Base-by-base conservation (phyloP, 768 basidiomycete species). In the Lactarius psammicola region DNA sequence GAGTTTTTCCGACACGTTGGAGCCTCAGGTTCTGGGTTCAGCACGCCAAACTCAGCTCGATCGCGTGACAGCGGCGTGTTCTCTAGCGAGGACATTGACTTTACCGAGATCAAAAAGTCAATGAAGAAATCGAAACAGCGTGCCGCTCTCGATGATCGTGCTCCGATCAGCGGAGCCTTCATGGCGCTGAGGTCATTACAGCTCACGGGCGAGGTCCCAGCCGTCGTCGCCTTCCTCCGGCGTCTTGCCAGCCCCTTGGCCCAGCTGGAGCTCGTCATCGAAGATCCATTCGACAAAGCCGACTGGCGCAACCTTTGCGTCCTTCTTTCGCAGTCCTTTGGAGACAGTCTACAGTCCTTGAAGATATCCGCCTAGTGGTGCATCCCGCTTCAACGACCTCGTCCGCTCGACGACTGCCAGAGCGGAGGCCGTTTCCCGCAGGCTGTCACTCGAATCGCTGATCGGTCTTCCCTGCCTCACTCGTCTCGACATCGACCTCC, bases 361-460 rank as follows among this genome's bases (percentile, higher is more conserved):
- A 82, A 82, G 62, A 80, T 92, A 68, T 77, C 81, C 28, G 87
- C 89, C 7, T n/a, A 86, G 85, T 0, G 85, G 88, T 20, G 82
- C 87, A 28, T 85, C 85, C n/a, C 85, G 90, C 62, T 95, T 92
- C 79, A 82, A 84, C 4, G 92, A 95, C 68, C 83, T 95, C 55
- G 85, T 90, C 58, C 87, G 92, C 62, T 89, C 91, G 10, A 87
- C 91, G 13, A 87, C 89, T 5, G 81, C 86, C 34, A 81, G 87
- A 67, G 80, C 77, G 13, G 89, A 89, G 67, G 80, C 84, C 28
- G 81, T 87, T 15, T 79, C 83, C 56, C 81, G 80, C 34, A 83
- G 82, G 63, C 83, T 92, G 30, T 82, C 87, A 20, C 80, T 92
- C 60, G 83, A 86, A 68, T 76, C 83, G 64, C 74, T 92, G 30